These are phyloP conservation scores for Penicillium palitans DNA, from an alignment of 2,329 filamentous ascomycete genomes.

Conservation along the genomic window DNA sequence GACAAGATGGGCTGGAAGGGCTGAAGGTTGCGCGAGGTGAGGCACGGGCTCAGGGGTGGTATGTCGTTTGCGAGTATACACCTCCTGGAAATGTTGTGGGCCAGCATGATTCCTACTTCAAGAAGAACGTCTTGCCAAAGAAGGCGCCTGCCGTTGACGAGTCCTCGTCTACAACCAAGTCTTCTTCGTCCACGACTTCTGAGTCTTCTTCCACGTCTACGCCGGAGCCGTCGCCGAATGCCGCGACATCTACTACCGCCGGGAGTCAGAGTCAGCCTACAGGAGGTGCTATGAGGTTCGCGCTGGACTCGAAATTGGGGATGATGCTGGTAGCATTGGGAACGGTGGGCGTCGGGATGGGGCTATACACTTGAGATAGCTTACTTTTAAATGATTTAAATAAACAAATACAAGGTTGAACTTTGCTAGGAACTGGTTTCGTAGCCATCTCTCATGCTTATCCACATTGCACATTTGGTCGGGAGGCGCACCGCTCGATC, in stretches of 20 bases:
- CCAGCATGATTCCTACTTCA: slow-evolving; percentile 30
- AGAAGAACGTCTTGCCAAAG: slow-evolving; percentile 30
- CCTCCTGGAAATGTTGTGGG: slow-evolving; percentile 63
- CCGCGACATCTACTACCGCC: slow-evolving; percentile 4
- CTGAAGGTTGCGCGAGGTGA: not conserved
- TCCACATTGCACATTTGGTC: slow-evolving; percentile 32
- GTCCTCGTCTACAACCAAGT: slow-evolving; percentile 14
- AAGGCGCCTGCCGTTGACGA: slow-evolving; percentile 15
- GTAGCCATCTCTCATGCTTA: slow-evolving; percentile 34
- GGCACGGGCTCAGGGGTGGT: slow-evolving; percentile 55
- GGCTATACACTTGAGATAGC: slow-evolving; percentile 13
- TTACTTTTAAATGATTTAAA: slow-evolving; percentile 1
- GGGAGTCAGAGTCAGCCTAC: slow-evolving; percentile 5
- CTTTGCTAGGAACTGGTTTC: slow-evolving; percentile 20
- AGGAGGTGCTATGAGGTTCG: slow-evolving; percentile 6
- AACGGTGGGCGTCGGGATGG: slow-evolving; percentile 16
- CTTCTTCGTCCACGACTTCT: slow-evolving; percentile 21
- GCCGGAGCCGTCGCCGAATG: slow-evolving; percentile 20
- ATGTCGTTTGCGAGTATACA: slow-evolving; percentile 69
- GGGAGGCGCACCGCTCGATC: slow-evolving; percentile 25
- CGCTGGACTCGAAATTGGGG: slow-evolving; percentile 7
- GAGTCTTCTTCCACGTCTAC: slow-evolving; percentile 3
- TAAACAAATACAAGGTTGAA: slow-evolving; percentile 7
- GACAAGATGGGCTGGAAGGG: not conserved
- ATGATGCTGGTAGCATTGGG: slow-evolving; percentile 14